Evolutionary conservation across 2,329 filamentous ascomycete species (phyloP).

Genomic region (Cercospora zeina): DNA sequence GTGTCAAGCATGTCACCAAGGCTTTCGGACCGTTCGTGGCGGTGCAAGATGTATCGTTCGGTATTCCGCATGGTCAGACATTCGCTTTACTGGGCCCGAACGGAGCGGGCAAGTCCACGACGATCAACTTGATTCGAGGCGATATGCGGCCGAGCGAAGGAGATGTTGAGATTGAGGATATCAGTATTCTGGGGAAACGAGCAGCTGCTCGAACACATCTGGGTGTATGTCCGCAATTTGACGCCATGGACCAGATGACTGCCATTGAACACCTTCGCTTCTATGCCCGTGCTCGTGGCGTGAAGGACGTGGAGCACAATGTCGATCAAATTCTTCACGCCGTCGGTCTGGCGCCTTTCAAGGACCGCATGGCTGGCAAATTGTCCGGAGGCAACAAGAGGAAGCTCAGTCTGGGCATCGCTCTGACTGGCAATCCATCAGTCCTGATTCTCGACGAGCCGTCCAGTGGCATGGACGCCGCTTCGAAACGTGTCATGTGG

Average conservation of each 20-base stretch:
- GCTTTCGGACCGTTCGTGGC: slow-evolving; percentile 72
- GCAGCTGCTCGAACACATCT: slow-evolving; percentile 72
- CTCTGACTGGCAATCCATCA: slow-evolving; percentile 85
- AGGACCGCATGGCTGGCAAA: slow-evolving; percentile 71
- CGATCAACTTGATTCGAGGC: slow-evolving; percentile 85
- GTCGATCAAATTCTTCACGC: slow-evolving; percentile 75
- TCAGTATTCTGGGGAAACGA: slow-evolving; percentile 70
- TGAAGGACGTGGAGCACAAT: slow-evolving; percentile 73
- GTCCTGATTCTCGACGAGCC: slow-evolving; percentile 90
- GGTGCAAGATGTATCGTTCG: slow-evolving; percentile 82
- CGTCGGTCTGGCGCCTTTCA: slow-evolving; percentile 72
- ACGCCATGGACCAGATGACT: slow-evolving; percentile 86
- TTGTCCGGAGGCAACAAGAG: slow-evolving; percentile 89
- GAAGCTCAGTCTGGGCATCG: slow-evolving; percentile 87
- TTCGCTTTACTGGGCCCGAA: slow-evolving; percentile 90
- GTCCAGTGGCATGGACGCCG: slow-evolving; percentile 83
- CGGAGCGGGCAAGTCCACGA: slow-evolving; percentile 87
- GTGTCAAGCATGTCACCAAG: slow-evolving; percentile 79
- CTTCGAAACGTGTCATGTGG: slow-evolving; percentile 92
- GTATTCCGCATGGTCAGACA: slow-evolving; percentile 75
- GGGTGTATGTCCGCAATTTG: slow-evolving; percentile 80
- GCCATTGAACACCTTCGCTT: slow-evolving; percentile 83
- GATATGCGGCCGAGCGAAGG: slow-evolving; percentile 72
- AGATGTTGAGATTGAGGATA: slow-evolving; percentile 76
- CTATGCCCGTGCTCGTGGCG: slow-evolving; percentile 81